phyloP scores from a whole-genome alignment of 1,139 yeast species.

The Blastobotrys malaysiensis region DNA sequence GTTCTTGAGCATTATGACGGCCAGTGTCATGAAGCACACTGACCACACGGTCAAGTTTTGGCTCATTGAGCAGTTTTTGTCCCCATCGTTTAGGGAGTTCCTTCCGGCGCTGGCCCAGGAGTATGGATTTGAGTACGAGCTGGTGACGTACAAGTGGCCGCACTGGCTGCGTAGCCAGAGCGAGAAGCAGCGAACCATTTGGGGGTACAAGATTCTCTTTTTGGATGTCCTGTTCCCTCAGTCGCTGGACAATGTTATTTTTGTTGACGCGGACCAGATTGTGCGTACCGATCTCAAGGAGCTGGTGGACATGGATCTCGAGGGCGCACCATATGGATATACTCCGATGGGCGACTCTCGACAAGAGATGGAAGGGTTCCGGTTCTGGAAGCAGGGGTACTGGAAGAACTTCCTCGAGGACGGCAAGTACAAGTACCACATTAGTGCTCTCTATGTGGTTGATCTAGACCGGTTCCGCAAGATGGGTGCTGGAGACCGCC shows the following conservation, averaged over 20 bases:
- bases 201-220: slow-evolving; percentile 86
- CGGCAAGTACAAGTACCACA: slow-evolving; percentile 52
- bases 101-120: slow-evolving; percentile 58
- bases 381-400: slow-evolving; percentile 93
- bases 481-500: slow-evolving; percentile 65
- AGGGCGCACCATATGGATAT: slow-evolving; percentile 79
- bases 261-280: slow-evolving; percentile 82
- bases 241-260: slow-evolving; percentile 65
- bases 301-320: slow-evolving; percentile 56
- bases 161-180: slow-evolving; percentile 74
- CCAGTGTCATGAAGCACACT: slow-evolving; percentile 63
- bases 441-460: slow-evolving; percentile 78
- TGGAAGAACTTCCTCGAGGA: slow-evolving; percentile 67
- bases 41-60: slow-evolving; percentile 70
- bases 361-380: slow-evolving; percentile 72
- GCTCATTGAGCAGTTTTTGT: slow-evolving; percentile 75
- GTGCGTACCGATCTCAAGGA: slow-evolving; percentile 70
- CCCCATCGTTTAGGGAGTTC: slow-evolving; percentile 58
- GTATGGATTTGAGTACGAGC: slow-evolving; percentile 59
- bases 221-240: slow-evolving; percentile 84
- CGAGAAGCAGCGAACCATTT: slow-evolving; percentile 69
- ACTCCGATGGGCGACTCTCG: slow-evolving; percentile 86
- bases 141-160: slow-evolving; percentile 88
- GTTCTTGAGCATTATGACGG: slow-evolving; percentile 68
- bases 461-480: slow-evolving; percentile 64